Conservation (phyloP, 1,139 yeast genomes). For the Suhomyces ambrosiae region DNA sequence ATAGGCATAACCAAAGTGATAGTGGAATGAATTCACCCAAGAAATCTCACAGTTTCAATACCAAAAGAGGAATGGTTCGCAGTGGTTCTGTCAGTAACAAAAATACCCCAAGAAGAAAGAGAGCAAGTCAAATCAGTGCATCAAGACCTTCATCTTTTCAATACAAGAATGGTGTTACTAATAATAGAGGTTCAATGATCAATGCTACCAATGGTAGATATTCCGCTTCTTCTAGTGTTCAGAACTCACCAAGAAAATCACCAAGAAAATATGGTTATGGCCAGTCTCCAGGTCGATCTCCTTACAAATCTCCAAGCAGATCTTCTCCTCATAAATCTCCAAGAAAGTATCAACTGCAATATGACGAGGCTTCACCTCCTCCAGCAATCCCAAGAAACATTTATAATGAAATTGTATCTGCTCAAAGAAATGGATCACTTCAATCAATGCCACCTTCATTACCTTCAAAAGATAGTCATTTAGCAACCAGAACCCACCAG, state of each 20-base stretch:
- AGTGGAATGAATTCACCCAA: constrained; percentile 19
- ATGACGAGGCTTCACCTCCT: constrained; percentile 22
- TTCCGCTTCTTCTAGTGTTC: constrained; percentile 38
- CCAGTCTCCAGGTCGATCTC: constrained; percentile 21
- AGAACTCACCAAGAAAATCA: constrained; percentile 33
- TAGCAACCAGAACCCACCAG: constrained; percentile 11
- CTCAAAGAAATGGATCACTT: constrained; percentile 33
- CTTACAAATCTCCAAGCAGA: constrained; percentile 18
- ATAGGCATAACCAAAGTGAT: constrained; percentile 49
- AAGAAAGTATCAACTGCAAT: constrained; percentile 28
- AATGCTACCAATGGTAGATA: constrained; percentile 21
- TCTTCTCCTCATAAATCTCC: constrained; percentile 22
- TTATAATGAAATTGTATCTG: constrained; percentile 48
- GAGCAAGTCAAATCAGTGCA: constrained; percentile 20
- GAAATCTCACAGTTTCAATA: constrained; percentile 20
- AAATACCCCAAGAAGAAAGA: constrained; percentile 22
- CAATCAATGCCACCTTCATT: constrained; percentile 43
- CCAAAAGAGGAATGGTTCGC: constrained; percentile 25
- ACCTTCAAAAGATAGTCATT: constrained; percentile 41
- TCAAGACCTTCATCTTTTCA: constrained; percentile 24
- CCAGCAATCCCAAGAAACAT: constrained; percentile 49
- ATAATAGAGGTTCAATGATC: constrained; percentile 25
- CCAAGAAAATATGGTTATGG: constrained; percentile 24
- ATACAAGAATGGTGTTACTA: constrained; percentile 18
- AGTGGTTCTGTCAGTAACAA: constrained; percentile 20